Evolutionary conservation across 352 stramenopile genomes (phyloP).

Genomic region (Peronosclerospora sorghi): DNA sequence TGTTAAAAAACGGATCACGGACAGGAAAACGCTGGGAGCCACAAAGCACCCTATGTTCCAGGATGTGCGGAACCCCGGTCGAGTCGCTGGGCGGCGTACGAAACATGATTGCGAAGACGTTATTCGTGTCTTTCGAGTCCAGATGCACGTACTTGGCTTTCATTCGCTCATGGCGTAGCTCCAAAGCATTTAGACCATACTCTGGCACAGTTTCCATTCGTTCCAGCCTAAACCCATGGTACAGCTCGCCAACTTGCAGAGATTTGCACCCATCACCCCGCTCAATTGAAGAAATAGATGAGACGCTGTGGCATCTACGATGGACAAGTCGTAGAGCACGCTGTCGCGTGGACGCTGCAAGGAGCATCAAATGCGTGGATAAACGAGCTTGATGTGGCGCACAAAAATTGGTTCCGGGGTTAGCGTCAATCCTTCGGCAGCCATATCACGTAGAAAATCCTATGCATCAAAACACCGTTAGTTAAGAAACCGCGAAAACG

Average conservation of each 20-base stretch:
- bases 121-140: constrained; percentile 75
- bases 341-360: constrained; percentile 2
- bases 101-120: constrained; percentile 93
- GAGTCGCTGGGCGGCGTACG: constrained; percentile 92
- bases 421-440: no score
- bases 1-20: constrained; percentile 98
- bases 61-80: constrained; percentile 95
- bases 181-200: constrained; percentile 70
- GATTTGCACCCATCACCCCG: constrained; percentile 46
- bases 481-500: no score
- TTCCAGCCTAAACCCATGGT: constrained; percentile 69
- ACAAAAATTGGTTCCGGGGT: no score
- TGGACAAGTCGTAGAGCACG: not conserved
- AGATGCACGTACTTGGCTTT: constrained; percentile 74
- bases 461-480: no score
- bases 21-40: constrained; percentile 94
- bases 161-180: constrained; percentile 64
- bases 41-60: constrained; percentile 93
- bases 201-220: constrained; percentile 57
- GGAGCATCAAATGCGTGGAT: constrained; percentile 14
- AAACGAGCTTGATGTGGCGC: no score
- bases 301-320: not conserved
- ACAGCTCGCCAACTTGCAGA: constrained; percentile 45
- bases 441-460: no score
- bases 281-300: constrained; percentile 6